Evolutionary conservation across 495 filamentous ascomycete genomes (phyloP).

Genomic region (Venustampulla echinocandica): DNA sequence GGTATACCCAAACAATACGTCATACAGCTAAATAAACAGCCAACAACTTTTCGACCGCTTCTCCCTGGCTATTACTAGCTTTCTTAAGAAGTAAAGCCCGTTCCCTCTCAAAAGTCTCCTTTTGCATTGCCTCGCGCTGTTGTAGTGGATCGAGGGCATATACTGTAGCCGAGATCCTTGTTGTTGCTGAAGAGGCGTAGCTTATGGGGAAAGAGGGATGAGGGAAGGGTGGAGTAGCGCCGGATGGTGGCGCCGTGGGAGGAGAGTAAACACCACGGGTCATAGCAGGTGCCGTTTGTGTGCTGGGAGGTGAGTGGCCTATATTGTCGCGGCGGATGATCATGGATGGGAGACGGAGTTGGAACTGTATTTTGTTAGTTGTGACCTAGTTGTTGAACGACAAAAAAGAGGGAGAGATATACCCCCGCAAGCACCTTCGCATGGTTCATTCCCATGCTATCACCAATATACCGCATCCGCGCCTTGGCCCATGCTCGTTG

Average conservation of each 20-base stretch:
- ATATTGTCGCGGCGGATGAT: conserved; percentile 37
- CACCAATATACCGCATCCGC: conserved; percentile 36
- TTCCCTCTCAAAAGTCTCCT: conserved; percentile 28
- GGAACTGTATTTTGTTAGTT: conserved; percentile 23
- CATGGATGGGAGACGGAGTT: conserved; percentile 44
- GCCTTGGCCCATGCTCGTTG: conserved; percentile 40
- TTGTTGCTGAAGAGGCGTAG: conserved; percentile 16
- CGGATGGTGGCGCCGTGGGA: neutral
- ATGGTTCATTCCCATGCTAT: conserved; percentile 39
- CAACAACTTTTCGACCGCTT: conserved; percentile 13
- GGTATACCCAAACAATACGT: too few relatives aligned
- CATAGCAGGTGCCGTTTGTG: conserved; percentile 2
- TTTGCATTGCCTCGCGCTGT: conserved; percentile 32
- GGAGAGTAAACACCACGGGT: neutral
- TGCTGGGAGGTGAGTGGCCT: conserved; percentile 5
- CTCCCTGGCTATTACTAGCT: conserved; percentile 21
- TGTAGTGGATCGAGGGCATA: conserved; percentile 29
- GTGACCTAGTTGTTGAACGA: neutral
- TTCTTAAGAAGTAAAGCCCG: conserved; percentile 30
- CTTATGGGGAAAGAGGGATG: neutral
- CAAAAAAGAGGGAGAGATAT: conserved; percentile 11
- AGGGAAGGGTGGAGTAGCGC: neutral
- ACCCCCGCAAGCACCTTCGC: conserved; percentile 37
- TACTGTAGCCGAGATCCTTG: conserved; percentile 11
- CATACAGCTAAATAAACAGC: conserved; percentile 16